Percentiles rank a stretch among this genome's conserved stretches.
Conservation (phyloP, 2,329 filamentous ascomycete species). For the Aspergillus sp. region DNA sequence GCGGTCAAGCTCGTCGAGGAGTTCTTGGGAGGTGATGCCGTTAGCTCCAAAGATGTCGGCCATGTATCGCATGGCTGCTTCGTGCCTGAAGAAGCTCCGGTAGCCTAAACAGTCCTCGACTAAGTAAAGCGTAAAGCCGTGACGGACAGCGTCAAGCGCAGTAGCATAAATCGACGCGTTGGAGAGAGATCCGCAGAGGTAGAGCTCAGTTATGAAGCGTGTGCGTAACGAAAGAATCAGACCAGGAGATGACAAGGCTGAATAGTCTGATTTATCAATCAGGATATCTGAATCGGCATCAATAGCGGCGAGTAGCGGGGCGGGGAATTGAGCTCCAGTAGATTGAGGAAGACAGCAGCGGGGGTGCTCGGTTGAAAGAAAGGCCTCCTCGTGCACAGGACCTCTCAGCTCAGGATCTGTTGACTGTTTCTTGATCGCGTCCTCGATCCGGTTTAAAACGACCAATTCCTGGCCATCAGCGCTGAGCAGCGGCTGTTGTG, state of each 20-base stretch:
- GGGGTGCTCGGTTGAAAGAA: constrained; percentile 35
- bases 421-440: constrained; percentile 14
- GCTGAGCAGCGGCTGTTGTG: constrained; percentile 58
- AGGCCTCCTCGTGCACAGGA: constrained; percentile 43
- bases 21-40: constrained; percentile 58
- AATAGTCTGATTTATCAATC: constrained; percentile 76
- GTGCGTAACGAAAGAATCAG: constrained; percentile 76
- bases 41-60: constrained; percentile 73
- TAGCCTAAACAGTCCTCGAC: constrained; percentile 88
- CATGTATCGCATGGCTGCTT: constrained; percentile 69
- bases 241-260: constrained; percentile 74
- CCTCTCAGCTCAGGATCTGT: constrained; percentile 21
- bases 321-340: constrained; percentile 51
- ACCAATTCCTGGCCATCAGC: constrained; percentile 48
- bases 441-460: constrained; percentile 42
- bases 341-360: constrained; percentile 42
- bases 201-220: constrained; percentile 86
- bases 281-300: constrained; percentile 53
- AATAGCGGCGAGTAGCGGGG: constrained; percentile 51
- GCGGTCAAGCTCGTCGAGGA: constrained; percentile 53
- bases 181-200: constrained; percentile 80
- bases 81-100: constrained; percentile 67
- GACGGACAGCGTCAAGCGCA: constrained; percentile 81
- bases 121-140: constrained; percentile 83
- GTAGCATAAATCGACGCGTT: constrained; percentile 92